Evolutionary conservation across 2,329 filamentous ascomycete genomes (phyloP).

Genomic region (Pleoardoris graminearum): DNA sequence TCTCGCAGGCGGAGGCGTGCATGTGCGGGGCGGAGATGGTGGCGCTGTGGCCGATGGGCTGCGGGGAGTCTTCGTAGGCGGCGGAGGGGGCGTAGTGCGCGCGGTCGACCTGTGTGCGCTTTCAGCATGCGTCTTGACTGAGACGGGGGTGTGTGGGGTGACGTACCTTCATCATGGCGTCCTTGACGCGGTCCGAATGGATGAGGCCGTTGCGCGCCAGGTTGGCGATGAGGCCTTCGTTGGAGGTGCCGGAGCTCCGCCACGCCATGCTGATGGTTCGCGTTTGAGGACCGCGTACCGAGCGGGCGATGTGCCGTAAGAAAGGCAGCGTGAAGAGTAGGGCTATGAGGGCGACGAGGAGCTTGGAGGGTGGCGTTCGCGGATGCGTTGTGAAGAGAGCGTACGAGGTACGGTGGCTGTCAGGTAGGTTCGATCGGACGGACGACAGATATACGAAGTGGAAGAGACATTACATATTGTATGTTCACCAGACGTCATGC

Average conservation of each 20-base stretch:
- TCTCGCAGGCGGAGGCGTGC: constrained; percentile 68
- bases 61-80: constrained; percentile 75
- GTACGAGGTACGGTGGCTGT: too few species aligned
- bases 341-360: constrained; percentile 11
- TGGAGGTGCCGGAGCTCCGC: constrained; percentile 76
- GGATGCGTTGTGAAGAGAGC: not conserved
- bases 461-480: too few species aligned
- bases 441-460: too few species aligned
- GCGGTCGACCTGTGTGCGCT: constrained; percentile 72
- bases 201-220: constrained; percentile 74
- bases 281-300: not conserved
- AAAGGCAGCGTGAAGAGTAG: constrained; percentile 18
- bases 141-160: not conserved
- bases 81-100: constrained; percentile 74
- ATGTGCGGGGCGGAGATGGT: constrained; percentile 76
- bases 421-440: too few species aligned
- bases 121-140: constrained; percentile 8
- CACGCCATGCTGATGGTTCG: constrained; percentile 73
- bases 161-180: constrained; percentile 77
- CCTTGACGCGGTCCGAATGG: constrained; percentile 68
- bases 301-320: not conserved
- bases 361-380: constrained; percentile 9
- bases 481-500: not conserved
- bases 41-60: constrained; percentile 67
- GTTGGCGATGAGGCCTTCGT: constrained; percentile 77